Percentiles rank a stretch among this genome's conserved stretches.
These are phyloP conservation scores for Entomortierella lignicola DNA, from an alignment of 192 early-diverging fungal genomes.

Conservation along the genomic window DNA sequence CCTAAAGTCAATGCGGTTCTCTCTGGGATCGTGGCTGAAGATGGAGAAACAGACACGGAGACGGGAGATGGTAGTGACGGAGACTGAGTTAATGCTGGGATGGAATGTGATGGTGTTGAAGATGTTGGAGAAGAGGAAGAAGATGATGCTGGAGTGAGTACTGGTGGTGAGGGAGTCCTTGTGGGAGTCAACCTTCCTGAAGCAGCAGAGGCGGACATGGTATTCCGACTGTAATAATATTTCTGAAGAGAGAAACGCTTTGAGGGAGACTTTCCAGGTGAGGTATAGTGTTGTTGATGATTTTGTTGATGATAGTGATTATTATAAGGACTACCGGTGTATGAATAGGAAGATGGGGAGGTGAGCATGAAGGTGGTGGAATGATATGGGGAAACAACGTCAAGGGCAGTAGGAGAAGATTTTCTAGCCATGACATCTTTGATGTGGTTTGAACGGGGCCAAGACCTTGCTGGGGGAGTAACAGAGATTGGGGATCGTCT, in stretches of 20 bases:
- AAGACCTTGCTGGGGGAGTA: slow-evolving; percentile 16
- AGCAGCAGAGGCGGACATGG: slow-evolving; percentile 21
- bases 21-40: slow-evolving; percentile 22
- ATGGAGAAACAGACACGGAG: slow-evolving; percentile 4
- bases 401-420: slow-evolving; percentile 32
- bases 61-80: slow-evolving; percentile 5
- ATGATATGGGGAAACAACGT: slow-evolving; percentile 48
- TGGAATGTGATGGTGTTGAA: slow-evolving; percentile 1
- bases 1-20: slow-evolving; percentile 29
- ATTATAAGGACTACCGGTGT: slow-evolving; percentile 15
- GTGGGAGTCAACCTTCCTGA: slow-evolving; percentile 24
- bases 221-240: slow-evolving; percentile 48
- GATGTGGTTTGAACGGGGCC: slow-evolving; percentile 42
- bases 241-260: slow-evolving; percentile 51
- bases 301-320: too few species aligned
- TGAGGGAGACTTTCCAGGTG: slow-evolving; percentile 33
- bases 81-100: slow-evolving; percentile 2
- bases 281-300: neutral
- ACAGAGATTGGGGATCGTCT: neutral
- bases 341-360: slow-evolving; percentile 36
- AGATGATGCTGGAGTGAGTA: neutral
- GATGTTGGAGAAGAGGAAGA: slow-evolving; percentile 7
- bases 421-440: slow-evolving; percentile 44
- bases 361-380: slow-evolving; percentile 52
- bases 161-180: slow-evolving; percentile 45